Conservation (phyloP, 148 eudicot genomes). For the Vaccinium vitisidaea region DNA sequence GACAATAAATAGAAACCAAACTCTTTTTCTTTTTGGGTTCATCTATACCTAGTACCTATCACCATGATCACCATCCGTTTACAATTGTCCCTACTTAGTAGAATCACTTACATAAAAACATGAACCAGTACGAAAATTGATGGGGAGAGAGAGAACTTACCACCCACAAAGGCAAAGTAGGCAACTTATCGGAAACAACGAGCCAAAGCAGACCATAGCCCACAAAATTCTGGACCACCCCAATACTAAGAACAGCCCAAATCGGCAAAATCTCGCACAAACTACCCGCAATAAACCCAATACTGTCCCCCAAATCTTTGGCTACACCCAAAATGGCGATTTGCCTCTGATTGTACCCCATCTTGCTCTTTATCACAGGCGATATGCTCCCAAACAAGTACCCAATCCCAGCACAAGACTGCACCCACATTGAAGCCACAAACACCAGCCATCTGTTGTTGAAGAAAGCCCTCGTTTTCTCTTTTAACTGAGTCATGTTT, state of each 20-base stretch:
- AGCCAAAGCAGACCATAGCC: constrained; percentile 66
- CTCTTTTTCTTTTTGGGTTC: not conserved
- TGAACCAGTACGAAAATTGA: constrained; percentile 6
- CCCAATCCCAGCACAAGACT: constrained; percentile 63
- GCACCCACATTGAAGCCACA: constrained; percentile 69
- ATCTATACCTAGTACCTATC: not conserved
- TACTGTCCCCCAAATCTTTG: constrained; percentile 61
- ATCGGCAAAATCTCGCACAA: constrained; percentile 53
- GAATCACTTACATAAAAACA: not conserved
- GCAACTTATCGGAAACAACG: constrained; percentile 38
- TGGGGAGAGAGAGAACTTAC: constrained; percentile 35
- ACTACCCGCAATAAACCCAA: constrained; percentile 54
- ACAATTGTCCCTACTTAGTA: not conserved
- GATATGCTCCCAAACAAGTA: constrained; percentile 67
- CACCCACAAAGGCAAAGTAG: constrained; percentile 59
- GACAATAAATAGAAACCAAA: not conserved
- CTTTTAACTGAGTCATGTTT: constrained; percentile 14
- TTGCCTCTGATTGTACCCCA: constrained; percentile 65
- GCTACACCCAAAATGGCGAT: constrained; percentile 56
- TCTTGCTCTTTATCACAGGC: constrained; percentile 50
- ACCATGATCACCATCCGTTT: not conserved
- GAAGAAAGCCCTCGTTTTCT: constrained; percentile 30
- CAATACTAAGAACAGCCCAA: constrained; percentile 53
- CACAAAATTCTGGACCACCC: constrained; percentile 53
- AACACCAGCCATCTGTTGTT: constrained; percentile 75